phyloP scores from a whole-genome alignment of 768 basidiomycete genomes.

The Leccinum boreale region DNA sequence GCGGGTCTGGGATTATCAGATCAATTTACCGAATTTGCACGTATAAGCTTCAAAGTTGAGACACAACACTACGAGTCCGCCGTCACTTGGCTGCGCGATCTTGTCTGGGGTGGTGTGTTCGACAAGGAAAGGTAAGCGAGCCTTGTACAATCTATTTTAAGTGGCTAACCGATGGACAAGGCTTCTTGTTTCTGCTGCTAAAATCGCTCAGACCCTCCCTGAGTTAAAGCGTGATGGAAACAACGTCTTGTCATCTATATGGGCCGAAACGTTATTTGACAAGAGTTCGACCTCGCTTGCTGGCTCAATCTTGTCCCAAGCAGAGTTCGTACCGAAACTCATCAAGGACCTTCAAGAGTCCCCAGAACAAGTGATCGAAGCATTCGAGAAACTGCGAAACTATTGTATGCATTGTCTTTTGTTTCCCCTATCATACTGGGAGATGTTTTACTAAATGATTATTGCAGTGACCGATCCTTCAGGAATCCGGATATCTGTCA shows the following conservation, averaged over 20 bases:
- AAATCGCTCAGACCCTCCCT: constrained; percentile 86
- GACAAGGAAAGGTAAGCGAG: constrained; percentile 66
- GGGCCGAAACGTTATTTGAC: constrained; percentile 61
- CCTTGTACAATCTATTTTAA: not conserved
- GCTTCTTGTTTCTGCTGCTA: constrained; percentile 79
- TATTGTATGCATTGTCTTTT: constrained; percentile 45
- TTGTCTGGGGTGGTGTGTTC: constrained; percentile 73
- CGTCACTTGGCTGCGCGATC: constrained; percentile 80
- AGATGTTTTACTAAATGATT: not conserved
- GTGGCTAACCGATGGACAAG: constrained; percentile 37
- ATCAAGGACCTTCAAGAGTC: constrained; percentile 66
- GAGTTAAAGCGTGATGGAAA: constrained; percentile 88
- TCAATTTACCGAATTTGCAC: constrained; percentile 70
- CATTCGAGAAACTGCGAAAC: constrained; percentile 71
- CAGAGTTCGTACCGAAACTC: constrained; percentile 77
- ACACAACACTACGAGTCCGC: constrained; percentile 73
- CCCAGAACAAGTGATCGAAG: constrained; percentile 68
- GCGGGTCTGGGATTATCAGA: constrained; percentile 60
- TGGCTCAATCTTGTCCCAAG: constrained; percentile 65
- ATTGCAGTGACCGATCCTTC: constrained; percentile 74
- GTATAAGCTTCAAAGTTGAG: constrained; percentile 84
- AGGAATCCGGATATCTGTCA: constrained; percentile 83
- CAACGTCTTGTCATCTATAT: constrained; percentile 72
- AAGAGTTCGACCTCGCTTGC: constrained; percentile 68
- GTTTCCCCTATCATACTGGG: not conserved